Evolutionary conservation across 2,329 filamentous ascomycete species (phyloP).

Genomic region (Aspergillus fumigatiaffinis): DNA sequence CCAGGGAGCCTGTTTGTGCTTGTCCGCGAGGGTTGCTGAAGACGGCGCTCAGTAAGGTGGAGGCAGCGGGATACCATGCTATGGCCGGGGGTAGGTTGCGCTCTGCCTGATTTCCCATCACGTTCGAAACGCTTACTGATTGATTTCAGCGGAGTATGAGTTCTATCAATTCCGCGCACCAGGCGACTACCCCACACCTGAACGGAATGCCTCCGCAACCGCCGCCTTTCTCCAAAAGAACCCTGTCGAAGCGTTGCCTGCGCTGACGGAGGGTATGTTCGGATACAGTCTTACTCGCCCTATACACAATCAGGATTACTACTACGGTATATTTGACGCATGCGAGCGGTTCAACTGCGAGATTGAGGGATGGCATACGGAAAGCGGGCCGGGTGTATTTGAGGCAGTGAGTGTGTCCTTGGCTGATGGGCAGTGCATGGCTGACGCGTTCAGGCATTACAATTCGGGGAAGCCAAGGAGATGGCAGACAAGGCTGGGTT

Average conservation of each 20-base stretch:
- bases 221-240: constrained; percentile 71
- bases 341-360: constrained; percentile 74
- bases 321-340: constrained; percentile 79
- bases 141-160: constrained; percentile 74
- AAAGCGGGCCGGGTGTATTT: constrained; percentile 89
- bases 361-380: constrained; percentile 94
- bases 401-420: constrained; percentile 64
- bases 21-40: constrained; percentile 76
- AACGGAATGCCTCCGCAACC: constrained; percentile 64
- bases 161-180: constrained; percentile 88
- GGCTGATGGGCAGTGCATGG: background rate
- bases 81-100: constrained; percentile 76
- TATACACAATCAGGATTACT: constrained; percentile 88
- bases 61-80: constrained; percentile 67
- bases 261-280: constrained; percentile 91
- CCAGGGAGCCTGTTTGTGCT: constrained; percentile 64
- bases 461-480: constrained; percentile 78
- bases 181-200: constrained; percentile 41
- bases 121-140: constrained; percentile 6
- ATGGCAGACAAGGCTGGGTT: constrained; percentile 91
- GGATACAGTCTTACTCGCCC: constrained; percentile 86
- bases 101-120: background rate
- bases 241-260: constrained; percentile 67
- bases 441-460: constrained; percentile 57
- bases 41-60: constrained; percentile 63